phyloP scores from a whole-genome alignment of 345 rosid genomes.

The Punica granatum region DNA sequence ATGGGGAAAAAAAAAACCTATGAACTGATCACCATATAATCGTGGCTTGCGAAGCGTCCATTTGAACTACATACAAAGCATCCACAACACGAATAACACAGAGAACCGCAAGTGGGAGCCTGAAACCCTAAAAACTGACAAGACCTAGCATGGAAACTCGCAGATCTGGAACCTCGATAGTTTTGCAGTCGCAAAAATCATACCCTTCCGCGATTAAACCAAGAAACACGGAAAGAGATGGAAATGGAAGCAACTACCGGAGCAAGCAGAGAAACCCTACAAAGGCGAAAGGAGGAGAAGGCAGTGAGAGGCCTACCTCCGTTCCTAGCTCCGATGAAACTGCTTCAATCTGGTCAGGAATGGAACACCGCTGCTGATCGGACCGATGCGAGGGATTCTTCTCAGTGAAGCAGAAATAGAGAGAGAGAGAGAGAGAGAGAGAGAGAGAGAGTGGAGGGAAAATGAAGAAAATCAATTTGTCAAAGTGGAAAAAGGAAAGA shows the following conservation, averaged over 20 bases:
- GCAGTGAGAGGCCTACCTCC: not conserved
- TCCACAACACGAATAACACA: not conserved
- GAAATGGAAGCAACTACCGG: not conserved
- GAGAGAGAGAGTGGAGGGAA: not conserved
- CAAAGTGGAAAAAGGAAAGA: too few species aligned
- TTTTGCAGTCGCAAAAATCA: not conserved
- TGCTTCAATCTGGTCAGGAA: not conserved
- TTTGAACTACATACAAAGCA: too few species aligned
- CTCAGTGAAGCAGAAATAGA: not conserved
- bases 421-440: constrained; percentile 5
- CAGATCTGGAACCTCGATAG: constrained; percentile 7
- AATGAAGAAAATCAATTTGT: too few species aligned
- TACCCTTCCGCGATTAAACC: not conserved
- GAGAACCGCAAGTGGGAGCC: not conserved
- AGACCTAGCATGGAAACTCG: not conserved
- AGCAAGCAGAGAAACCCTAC: not conserved
- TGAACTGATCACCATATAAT: not conserved
- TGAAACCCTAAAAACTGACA: not conserved
- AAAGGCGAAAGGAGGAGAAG: not conserved
- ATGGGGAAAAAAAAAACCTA: not conserved
- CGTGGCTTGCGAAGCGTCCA: too few species aligned
- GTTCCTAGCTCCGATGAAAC: not conserved
- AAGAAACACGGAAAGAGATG: not conserved
- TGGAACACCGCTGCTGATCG: not conserved
- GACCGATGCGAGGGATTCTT: not conserved